Evolutionary conservation across 148 eudicot genomes (phyloP), one percentile per base, ranked within the genome.

Genomic region (Cornus controversa): DNA sequence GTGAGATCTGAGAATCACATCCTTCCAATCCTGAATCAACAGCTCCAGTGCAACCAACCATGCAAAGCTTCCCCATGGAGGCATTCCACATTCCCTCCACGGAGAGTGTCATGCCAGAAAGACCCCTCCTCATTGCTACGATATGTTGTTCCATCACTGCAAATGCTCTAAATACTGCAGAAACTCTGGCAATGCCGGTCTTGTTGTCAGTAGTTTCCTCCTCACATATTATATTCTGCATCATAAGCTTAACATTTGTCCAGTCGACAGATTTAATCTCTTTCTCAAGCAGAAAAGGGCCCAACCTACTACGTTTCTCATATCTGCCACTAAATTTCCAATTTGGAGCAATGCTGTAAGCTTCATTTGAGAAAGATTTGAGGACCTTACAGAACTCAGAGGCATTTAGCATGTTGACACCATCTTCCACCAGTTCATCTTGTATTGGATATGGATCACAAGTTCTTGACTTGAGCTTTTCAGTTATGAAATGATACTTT

Each of bases 211-310:
- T 25, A 6, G 10, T 70, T 25, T n/a, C 73, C 31, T 24, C 34
- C 34, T 31, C 34, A 31, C 34, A 45, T 45, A 11, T 45, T 8
- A 45, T 45, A 45, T 75, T 66, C 64, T 68, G 67, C 29, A 71
- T 34, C 3, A 75, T 34, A 16, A 84, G 77, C 67, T 47, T 81
- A 78, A 31, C 64, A 75, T 71, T 62, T 0, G 62, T 29, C 71
- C 67, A 64, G 14, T 72, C 75, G 40, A 47, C 2, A 8, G 6
- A 29, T 31, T 58, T 26, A 31, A 31, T 31, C 34, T 31, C 34
- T 18, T 76, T 80, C 24, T 67, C 78, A 4, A 58, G 81, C n/a
- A 54, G 25, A 28, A 84, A 84, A 14, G 86, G 84, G 0, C 79
- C 84, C 57, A 84, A 27, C 40, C 54, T 74, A 66, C 45, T 45